Conservation (phyloP, 345 rosid genomes). For the Moricandia arvensis region DNA sequence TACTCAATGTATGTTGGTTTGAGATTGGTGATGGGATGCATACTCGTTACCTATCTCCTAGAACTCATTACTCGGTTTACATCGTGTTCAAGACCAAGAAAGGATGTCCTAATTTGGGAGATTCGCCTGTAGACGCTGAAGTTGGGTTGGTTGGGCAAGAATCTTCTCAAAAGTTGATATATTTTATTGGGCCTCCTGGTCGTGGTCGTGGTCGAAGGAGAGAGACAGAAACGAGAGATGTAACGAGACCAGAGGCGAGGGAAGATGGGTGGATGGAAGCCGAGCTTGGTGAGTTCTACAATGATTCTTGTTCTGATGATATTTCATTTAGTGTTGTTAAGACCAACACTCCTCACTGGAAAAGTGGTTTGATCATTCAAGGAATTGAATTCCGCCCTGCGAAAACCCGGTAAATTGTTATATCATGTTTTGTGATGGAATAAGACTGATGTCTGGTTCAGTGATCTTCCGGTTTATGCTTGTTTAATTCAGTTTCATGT, state of each 20-base stretch:
- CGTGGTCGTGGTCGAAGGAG: no score
- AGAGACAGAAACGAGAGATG: not conserved
- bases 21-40: conserved; percentile 42
- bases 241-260: not conserved
- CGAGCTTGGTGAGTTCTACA: conserved; percentile 43
- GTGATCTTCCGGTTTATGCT: not conserved
- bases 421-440: not conserved
- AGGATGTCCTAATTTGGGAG: conserved; percentile 36
- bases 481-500: not conserved
- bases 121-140: conserved; percentile 38
- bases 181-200: conserved; percentile 2
- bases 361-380: conserved; percentile 50
- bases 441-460: not conserved
- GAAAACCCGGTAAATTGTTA: not conserved
- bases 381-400: conserved; percentile 63
- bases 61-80: conserved; percentile 48
- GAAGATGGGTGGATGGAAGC: no score
- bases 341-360: conserved; percentile 43
- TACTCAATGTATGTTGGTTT: conserved; percentile 52
- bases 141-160: conserved; percentile 42
- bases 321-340: conserved; percentile 33
- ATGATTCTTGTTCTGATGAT: conserved; percentile 24
- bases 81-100: conserved; percentile 42
- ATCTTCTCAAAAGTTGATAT: conserved; percentile 1
- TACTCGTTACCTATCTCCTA: conserved; percentile 34